Evolutionary conservation across 139 green algal species (phyloP).

Genomic region (Micractinium conductrix): DNA sequence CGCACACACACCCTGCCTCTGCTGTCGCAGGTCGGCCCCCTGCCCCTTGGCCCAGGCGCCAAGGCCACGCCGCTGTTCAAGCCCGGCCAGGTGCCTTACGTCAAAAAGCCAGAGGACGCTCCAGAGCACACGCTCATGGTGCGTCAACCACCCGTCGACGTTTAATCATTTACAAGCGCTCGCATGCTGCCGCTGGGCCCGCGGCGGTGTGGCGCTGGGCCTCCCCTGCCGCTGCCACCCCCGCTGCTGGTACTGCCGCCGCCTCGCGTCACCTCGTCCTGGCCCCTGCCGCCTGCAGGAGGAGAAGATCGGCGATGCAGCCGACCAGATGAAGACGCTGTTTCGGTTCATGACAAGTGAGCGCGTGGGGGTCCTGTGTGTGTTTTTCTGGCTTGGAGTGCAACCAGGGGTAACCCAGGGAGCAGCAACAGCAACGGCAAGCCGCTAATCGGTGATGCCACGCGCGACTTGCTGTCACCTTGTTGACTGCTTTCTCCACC

Average conservation of each 20-base stretch:
- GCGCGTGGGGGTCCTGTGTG: not conserved
- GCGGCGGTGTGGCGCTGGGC: too few species aligned
- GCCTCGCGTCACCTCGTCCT: too few species aligned
- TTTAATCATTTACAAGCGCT: too few species aligned
- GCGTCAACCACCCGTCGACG: not conserved
- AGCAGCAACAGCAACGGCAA: too few species aligned
- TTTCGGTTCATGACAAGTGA: constrained; percentile 4
- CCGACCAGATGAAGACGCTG: not conserved
- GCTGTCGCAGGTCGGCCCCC: not conserved
- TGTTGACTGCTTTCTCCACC: not conserved
- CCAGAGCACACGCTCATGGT: not conserved
- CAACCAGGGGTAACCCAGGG: too few species aligned
- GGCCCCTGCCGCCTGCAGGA: not conserved
- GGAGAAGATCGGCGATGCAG: not conserved
- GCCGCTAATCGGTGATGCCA: too few species aligned
- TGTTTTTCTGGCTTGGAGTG: not conserved
- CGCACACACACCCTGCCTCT: not conserved
- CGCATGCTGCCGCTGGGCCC: too few species aligned
- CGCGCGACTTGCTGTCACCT: too few species aligned
- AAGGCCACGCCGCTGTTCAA: not conserved
- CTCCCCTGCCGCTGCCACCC: not conserved
- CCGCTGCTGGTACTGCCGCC: not conserved
- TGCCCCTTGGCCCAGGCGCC: not conserved
- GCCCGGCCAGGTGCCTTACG: constrained; percentile 18
- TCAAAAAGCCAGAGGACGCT: constrained; percentile 16